Evolutionary conservation across 441 rosid genomes (phyloP).

Genomic region (Viola pubescens): DNA sequence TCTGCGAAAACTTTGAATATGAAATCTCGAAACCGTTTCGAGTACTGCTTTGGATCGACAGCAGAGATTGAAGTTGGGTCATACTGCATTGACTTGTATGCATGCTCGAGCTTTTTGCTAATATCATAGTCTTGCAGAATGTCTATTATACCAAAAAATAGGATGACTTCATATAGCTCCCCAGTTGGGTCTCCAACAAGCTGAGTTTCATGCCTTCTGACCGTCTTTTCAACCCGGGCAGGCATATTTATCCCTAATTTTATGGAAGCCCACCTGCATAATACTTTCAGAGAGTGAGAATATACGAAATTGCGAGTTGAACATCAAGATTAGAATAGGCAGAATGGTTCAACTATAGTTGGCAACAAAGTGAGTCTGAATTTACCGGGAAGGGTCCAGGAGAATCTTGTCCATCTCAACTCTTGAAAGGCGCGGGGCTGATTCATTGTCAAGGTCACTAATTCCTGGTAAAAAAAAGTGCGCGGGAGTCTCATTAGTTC

Average conservation of each 20-base stretch:
- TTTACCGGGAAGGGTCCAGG: slow-evolving; percentile 59
- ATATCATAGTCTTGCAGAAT: slow-evolving; percentile 93
- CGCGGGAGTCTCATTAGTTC: slow-evolving; percentile 4
- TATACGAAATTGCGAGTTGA: not conserved
- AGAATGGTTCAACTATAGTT: not conserved
- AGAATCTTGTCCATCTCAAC: slow-evolving; percentile 53
- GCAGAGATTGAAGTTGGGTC: slow-evolving; percentile 96
- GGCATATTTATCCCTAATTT: slow-evolving; percentile 72
- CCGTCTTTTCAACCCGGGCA: slow-evolving; percentile 66
- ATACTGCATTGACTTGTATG: slow-evolving; percentile 90
- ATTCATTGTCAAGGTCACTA: slow-evolving; percentile 34
- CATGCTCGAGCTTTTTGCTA: slow-evolving; percentile 97
- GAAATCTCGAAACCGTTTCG: slow-evolving; percentile 86
- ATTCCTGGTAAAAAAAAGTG: slow-evolving; percentile 24
- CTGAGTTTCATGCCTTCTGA: slow-evolving; percentile 55
- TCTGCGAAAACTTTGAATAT: slow-evolving; percentile 75
- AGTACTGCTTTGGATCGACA: slow-evolving; percentile 92
- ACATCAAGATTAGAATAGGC: not conserved
- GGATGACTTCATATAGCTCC: slow-evolving; percentile 58
- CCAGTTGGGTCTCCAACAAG: slow-evolving; percentile 85
- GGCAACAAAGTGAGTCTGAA: not conserved
- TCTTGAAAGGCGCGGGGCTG: slow-evolving; percentile 43
- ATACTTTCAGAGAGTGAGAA: slow-evolving; percentile 8
- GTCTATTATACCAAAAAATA: slow-evolving; percentile 87
- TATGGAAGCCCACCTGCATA: slow-evolving; percentile 58